These are phyloP conservation scores for Herpotrichia juniperi DNA, from an alignment of 2,329 filamentous ascomycete species.

Conservation along the genomic window DNA sequence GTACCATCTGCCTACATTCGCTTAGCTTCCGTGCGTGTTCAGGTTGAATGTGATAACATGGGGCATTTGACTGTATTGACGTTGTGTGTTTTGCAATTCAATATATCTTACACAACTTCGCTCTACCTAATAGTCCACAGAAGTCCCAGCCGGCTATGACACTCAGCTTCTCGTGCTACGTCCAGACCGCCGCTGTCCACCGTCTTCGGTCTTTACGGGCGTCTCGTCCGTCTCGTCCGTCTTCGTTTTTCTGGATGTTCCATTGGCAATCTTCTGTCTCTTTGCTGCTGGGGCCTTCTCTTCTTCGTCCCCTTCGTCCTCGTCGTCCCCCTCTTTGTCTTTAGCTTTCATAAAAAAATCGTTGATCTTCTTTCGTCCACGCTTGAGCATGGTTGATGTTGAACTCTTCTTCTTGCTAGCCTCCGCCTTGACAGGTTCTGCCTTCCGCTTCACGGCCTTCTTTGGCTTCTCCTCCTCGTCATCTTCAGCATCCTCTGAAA, in stretches of 20 bases:
- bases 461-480: slow-evolving; percentile 32
- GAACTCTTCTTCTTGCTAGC: slow-evolving; percentile 23
- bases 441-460: slow-evolving; percentile 40
- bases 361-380: slow-evolving; percentile 26
- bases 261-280: slow-evolving; percentile 30
- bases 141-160: too few relatives aligned
- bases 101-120: too few relatives aligned
- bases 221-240: slow-evolving; percentile 10
- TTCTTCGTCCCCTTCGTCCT: slow-evolving; percentile 27
- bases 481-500: slow-evolving; percentile 41
- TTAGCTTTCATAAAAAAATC: slow-evolving; percentile 21
- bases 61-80: too few relatives aligned
- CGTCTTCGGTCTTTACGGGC: background rate
- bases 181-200: slow-evolving; percentile 9
- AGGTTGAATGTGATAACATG: too few relatives aligned
- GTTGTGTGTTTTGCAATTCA: too few relatives aligned
- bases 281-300: slow-evolving; percentile 25
- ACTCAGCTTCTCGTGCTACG: too few relatives aligned
- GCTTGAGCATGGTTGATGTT: slow-evolving; percentile 21
- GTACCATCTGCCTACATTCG: too few relatives aligned
- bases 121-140: too few relatives aligned
- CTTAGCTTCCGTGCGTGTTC: too few relatives aligned
- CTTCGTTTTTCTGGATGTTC: slow-evolving; percentile 18
- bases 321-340: slow-evolving; percentile 22
- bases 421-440: slow-evolving; percentile 28